phyloP scores from a whole-genome alignment of 257 asterid genomes.

The Ballota nigra region DNA sequence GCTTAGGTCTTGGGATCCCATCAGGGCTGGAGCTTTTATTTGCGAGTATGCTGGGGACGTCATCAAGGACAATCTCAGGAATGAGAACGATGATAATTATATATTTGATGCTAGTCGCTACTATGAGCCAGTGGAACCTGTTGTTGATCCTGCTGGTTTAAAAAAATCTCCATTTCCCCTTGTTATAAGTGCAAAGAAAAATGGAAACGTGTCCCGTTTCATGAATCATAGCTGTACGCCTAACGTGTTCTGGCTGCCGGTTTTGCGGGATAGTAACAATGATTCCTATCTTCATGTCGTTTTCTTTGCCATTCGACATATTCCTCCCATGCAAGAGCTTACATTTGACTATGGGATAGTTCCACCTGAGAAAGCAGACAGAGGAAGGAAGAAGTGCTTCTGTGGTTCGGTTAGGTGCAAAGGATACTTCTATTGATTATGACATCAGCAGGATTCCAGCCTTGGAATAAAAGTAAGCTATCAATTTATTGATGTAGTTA shows the following conservation, averaged over 20 bases:
- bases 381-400: constrained; percentile 72
- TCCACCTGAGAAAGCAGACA: constrained; percentile 46
- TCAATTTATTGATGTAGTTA: background rate
- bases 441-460: constrained; percentile 1
- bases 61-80: constrained; percentile 34
- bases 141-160: constrained; percentile 29
- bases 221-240: constrained; percentile 96
- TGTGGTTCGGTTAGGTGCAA: constrained; percentile 75
- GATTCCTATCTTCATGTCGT: constrained; percentile 71
- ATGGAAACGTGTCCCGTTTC: constrained; percentile 90
- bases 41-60: constrained; percentile 91
- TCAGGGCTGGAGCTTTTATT: constrained; percentile 75
- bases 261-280: constrained; percentile 61
- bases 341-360: constrained; percentile 74
- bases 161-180: constrained; percentile 66
- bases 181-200: constrained; percentile 63
- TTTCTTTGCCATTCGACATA: constrained; percentile 71
- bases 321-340: constrained; percentile 95
- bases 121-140: constrained; percentile 55
- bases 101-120: constrained; percentile 74
- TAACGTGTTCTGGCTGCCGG: constrained; percentile 83
- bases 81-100: constrained; percentile 49
- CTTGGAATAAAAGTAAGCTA: constrained; percentile 24
- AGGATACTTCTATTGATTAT: constrained; percentile 64
- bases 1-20: constrained; percentile 96